A percentile compares a stretch with the other conserved stretches of the same genome.
phyloP scores from a whole-genome alignment of 2,329 filamentous ascomycete species.

The Pseudohalonectria lignicola region DNA sequence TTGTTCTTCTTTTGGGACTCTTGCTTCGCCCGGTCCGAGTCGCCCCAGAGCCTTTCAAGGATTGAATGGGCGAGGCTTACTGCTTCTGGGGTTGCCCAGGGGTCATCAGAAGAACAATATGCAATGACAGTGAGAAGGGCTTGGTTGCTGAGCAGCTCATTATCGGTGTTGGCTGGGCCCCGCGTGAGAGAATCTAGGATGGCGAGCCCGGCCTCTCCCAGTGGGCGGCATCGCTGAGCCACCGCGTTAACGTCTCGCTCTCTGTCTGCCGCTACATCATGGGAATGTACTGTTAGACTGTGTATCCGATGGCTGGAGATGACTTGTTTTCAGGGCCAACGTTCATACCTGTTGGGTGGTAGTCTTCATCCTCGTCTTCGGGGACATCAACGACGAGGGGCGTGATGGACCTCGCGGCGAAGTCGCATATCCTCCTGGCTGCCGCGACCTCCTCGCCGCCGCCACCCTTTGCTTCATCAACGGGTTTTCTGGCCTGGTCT shows the following conservation, averaged over 20 bases:
- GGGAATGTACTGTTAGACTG: too few species aligned
- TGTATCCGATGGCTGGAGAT: neutral
- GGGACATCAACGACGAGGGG: constrained; percentile 3
- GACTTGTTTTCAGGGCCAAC: neutral
- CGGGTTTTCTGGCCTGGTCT: neutral
- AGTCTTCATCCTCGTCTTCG: constrained; percentile 1
- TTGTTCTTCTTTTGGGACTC: constrained; percentile 4
- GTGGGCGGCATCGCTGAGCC: constrained; percentile 2
- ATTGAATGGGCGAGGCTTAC: constrained; percentile 15
- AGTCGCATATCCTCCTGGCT: constrained; percentile 3
- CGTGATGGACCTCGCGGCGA: constrained; percentile 5
- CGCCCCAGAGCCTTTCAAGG: constrained; percentile 16
- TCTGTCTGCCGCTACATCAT: constrained; percentile 1
- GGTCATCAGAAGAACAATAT: constrained; percentile 15
- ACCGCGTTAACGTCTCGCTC: neutral
- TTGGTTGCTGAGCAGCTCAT: constrained; percentile 9
- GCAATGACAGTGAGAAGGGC: constrained; percentile 21
- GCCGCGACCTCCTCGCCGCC: neutral
- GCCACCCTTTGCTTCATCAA: neutral
- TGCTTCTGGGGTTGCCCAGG: constrained; percentile 18
- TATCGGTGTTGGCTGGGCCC: too few species aligned
- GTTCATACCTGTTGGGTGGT: constrained; percentile 2
- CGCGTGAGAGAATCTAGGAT: constrained; percentile 6
- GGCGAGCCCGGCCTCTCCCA: constrained; percentile 9
- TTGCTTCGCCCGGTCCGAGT: too few species aligned